These are phyloP conservation scores for Trichoderma sp. DNA, from an alignment of 2,329 filamentous ascomycete species.

Conservation along the genomic window DNA sequence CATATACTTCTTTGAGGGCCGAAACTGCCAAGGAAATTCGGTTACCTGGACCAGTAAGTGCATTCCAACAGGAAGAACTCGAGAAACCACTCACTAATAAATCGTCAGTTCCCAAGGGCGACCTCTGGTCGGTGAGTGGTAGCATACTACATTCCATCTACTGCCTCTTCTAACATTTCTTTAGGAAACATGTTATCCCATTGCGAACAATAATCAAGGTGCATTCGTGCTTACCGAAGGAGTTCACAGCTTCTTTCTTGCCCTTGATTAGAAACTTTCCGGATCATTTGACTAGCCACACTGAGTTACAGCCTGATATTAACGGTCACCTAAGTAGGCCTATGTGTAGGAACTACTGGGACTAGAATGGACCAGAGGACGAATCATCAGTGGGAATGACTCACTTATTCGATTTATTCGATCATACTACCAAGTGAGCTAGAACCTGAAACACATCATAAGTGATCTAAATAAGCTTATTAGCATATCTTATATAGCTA, in stretches of 20 bases:
- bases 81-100: neutral
- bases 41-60: neutral
- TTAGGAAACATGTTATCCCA: neutral
- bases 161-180: neutral
- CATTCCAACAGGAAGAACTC: neutral
- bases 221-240: neutral
- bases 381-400: neutral
- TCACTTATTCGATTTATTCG: neutral
- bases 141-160: neutral
- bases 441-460: neutral
- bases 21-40: neutral
- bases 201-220: neutral
- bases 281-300: neutral
- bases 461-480: neutral
- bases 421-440: too few species aligned
- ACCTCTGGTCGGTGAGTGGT: neutral
- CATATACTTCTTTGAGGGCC: neutral
- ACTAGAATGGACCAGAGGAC: neutral
- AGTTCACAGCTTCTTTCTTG: neutral
- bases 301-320: neutral
- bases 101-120: neutral
- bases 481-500: neutral
- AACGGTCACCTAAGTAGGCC: too few species aligned
- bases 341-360: neutral
- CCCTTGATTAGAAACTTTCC: neutral